phyloP scores from a whole-genome alignment of 169 alveolate species.

The Cryptosporidium muris region DNA sequence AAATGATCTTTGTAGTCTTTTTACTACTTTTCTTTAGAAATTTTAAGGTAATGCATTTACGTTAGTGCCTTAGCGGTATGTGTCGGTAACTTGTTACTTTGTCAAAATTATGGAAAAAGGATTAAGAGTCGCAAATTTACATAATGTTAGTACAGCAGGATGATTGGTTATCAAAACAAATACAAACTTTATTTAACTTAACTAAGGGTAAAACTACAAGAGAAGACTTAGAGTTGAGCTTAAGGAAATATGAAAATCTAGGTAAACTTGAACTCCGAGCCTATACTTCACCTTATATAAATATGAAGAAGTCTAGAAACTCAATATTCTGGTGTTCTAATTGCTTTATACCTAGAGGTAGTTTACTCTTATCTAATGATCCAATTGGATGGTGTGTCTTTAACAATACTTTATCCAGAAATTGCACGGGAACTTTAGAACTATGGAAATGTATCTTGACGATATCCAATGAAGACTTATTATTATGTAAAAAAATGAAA shows the following conservation, averaged over 20 bases:
- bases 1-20: neutral
- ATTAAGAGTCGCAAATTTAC: too few species aligned
- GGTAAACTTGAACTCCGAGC: neutral
- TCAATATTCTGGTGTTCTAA: constrained; percentile 10
- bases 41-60: too few species aligned
- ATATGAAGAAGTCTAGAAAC: neutral
- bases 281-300: constrained; percentile 8
- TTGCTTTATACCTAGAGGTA: constrained; percentile 9
- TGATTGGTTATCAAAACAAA: constrained; percentile 37
- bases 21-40: neutral
- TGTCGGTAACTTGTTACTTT: too few species aligned
- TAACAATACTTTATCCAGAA: neutral
- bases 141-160: neutral
- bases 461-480: neutral
- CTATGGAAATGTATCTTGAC: constrained; percentile 23
- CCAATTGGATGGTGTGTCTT: constrained; percentile 16
- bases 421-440: neutral
- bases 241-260: neutral
- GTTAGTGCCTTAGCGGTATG: too few species aligned
- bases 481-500: neutral
- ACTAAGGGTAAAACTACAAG: neutral
- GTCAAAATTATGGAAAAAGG: neutral
- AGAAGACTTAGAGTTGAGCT: neutral
- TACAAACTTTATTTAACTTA: constrained; percentile 7
- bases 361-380: constrained; percentile 14